These are phyloP conservation scores for Tetragonia tetragonoides DNA, from an alignment of 148 eudicot species.

Conservation along the genomic window DNA sequence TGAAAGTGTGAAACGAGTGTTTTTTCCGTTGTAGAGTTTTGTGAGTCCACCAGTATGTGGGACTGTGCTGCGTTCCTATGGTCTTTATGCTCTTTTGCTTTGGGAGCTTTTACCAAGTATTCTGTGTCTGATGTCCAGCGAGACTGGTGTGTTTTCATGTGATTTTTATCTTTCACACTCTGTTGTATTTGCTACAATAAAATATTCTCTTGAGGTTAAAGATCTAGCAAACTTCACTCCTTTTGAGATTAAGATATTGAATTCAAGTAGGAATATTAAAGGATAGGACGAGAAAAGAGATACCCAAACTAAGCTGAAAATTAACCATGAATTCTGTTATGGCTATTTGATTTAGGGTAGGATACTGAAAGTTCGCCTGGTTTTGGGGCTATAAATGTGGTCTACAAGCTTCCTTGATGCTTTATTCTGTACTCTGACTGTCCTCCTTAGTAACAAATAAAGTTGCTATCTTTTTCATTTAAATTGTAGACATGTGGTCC, in stretches of 20 bases:
- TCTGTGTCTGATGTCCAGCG: too few species aligned
- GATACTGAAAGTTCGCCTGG: not conserved
- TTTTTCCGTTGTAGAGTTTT: too few species aligned
- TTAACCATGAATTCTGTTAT: not conserved
- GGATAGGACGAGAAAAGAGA: not conserved
- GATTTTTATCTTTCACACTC: too few species aligned
- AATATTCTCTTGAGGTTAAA: too few species aligned
- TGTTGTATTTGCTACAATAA: too few species aligned
- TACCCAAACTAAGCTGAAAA: not conserved
- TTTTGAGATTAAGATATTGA: not conserved
- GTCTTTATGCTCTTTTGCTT: too few species aligned
- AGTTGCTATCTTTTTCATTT: not conserved
- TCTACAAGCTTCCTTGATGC: not conserved
- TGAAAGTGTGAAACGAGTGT: too few species aligned
- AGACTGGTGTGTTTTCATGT: too few species aligned
- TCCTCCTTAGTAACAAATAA: not conserved
- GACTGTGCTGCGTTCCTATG: too few species aligned
- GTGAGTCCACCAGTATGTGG: too few species aligned
- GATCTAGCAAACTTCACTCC: too few species aligned
- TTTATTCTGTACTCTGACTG: not conserved
- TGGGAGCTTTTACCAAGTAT: too few species aligned
- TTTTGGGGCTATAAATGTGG: not conserved
- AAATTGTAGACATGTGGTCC: not conserved
- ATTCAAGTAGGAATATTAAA: not conserved
- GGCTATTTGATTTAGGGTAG: not conserved